phyloP scores from a whole-genome alignment of 768 basidiomycete species.

The Gelatoporia subvermispora region DNA sequence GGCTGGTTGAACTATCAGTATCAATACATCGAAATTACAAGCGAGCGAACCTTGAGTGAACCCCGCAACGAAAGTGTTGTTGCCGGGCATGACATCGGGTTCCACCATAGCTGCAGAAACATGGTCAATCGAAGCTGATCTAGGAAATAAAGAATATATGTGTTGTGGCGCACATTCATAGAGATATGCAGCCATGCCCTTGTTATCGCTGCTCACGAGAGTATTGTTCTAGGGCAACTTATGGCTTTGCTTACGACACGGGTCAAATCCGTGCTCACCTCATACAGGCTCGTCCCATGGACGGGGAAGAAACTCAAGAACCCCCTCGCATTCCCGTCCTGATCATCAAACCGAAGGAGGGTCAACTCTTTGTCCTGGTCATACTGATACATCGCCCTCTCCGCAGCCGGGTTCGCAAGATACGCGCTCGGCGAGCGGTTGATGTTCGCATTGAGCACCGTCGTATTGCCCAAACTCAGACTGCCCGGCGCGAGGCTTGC shows the following conservation, averaged over 20 bases:
- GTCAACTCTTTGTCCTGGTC: conserved; percentile 76
- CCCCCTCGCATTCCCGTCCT: conserved; percentile 52
- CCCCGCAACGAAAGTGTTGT: conserved; percentile 65
- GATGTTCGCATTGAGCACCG: conserved; percentile 60
- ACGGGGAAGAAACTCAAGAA: conserved; percentile 75
- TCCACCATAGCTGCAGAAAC: conserved; percentile 49
- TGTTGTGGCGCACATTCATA: conserved; percentile 62
- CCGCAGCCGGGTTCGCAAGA: conserved; percentile 65
- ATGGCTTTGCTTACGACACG: background rate
- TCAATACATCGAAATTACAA: background rate
- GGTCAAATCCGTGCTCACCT: conserved; percentile 34
- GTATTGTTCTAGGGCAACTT: conserved; percentile 62
- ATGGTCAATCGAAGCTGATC: background rate
- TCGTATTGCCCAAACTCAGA: conserved; percentile 64
- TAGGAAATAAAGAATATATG: background rate
- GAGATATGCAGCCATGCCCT: conserved; percentile 79
- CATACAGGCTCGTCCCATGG: conserved; percentile 77
- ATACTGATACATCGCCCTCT: conserved; percentile 59
- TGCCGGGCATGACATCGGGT: conserved; percentile 63
- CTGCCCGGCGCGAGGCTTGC: conserved; percentile 52
- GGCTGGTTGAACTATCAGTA: conserved; percentile 34
- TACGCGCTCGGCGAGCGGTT: conserved; percentile 78
- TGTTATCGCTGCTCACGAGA: conserved; percentile 76
- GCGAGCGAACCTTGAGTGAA: conserved; percentile 60
- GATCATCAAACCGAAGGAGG: conserved; percentile 60